Base-by-base conservation (phyloP, 495 filamentous ascomycete genomes). In the Barbatosphaeria neglecta region DNA sequence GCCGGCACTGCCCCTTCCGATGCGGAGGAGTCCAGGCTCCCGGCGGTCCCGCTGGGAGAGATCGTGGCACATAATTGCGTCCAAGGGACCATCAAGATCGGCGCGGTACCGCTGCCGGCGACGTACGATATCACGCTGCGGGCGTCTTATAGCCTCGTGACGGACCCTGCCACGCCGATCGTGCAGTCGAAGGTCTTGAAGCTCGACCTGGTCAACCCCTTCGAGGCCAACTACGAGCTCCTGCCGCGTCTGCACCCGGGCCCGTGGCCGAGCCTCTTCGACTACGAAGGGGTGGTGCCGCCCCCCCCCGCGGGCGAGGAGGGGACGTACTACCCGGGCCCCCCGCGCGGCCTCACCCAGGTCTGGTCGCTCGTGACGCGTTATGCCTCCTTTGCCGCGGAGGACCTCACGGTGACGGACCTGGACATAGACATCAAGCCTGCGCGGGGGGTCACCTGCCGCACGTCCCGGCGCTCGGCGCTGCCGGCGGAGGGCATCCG, bases 181-280 rank as follows among this genome's bases (percentile, higher is more conserved):
- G 77, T 80, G 4, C 90, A 90, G 58, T 77, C 75, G 1, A 57
- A 80, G 6, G 67, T 73, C 0, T 74, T 81, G 17, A 78, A 81
- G 13, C 56, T 99, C 13, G 74, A 80, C 15, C 72, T 96, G 45
- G 72, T 85, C 44, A 80, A 77, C 28, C 87, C 92, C 7, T 95
- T 97, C 50, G 87, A 94, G 64, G 84, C 87, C 7, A 87, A 81
- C 52, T 95, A 89, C 54, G 85, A 90, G 44, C 83, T 95, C 52
- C 68, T 77, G 2, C 87, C 92, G 13, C 76, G 80, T 3, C 60
- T 94, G 5, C 81, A 95, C 65, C 68, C 76, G 1, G 79, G 82
- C 43, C 72, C 75, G 8, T 97, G 90, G 90, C 90, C 93, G 7
- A 84, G 80, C 53, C 83, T 87, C 57, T 96, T 97, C 58, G 69